A percentile compares a stretch with the other conserved stretches of the same genome.
Evolutionary conservation across 345 rosid genomes (phyloP).

Genomic region (Salix purpurea): DNA sequence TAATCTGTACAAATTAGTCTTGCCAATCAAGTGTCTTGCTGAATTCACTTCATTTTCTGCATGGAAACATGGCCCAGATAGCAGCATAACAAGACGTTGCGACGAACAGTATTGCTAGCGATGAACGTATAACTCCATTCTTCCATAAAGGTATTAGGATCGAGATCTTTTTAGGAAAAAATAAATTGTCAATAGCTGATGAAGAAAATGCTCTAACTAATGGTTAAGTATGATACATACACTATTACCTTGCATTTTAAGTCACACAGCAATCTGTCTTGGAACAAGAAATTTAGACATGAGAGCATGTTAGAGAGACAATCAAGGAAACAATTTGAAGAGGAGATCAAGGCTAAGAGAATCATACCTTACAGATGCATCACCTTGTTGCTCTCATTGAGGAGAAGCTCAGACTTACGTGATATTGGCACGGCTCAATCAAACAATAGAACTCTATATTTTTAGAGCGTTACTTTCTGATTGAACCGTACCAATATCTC

Average conservation of each 20-base stretch:
- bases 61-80: background rate
- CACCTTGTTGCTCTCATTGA: too few relatives aligned
- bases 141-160: too few relatives aligned
- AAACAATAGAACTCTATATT: conserved; percentile 44
- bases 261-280: background rate
- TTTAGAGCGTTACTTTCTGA: conserved; percentile 40
- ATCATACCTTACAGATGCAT: background rate
- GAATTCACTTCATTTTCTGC: background rate
- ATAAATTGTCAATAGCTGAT: background rate
- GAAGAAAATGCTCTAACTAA: background rate
- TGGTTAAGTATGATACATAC: background rate
- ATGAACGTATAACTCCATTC: too few relatives aligned
- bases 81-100: background rate
- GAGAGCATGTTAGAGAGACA: background rate
- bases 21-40: background rate
- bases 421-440: conserved; percentile 99
- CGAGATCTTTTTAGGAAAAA: too few relatives aligned
- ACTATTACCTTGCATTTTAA: background rate
- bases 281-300: background rate
- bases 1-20: background rate
- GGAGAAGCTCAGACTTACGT: conserved; percentile 18
- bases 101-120: background rate
- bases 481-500: conserved; percentile 97
- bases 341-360: background rate
- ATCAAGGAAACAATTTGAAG: background rate